Percentiles rank a stretch among this genome's conserved stretches.
These are phyloP conservation scores for Beta corolliflora DNA, from an alignment of 179 eudicot species.

Conservation along the genomic window DNA sequence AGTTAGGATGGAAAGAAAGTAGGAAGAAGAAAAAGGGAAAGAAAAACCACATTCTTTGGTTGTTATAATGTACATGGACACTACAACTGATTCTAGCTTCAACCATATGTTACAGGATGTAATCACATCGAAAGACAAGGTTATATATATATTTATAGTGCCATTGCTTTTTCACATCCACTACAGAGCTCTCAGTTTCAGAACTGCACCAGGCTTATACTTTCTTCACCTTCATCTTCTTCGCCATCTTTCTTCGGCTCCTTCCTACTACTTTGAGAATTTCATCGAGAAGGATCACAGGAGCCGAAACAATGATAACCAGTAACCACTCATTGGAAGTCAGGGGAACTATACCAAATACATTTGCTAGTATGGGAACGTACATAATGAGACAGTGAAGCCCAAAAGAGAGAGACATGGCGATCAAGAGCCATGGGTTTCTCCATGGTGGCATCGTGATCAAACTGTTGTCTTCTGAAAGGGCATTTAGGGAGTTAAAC, in stretches of 20 bases:
- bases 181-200: neutral
- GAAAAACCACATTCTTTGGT: constrained; percentile 5
- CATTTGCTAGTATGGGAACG: constrained; percentile 73
- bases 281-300: constrained; percentile 77
- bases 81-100: constrained; percentile 14
- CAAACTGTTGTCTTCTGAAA: constrained; percentile 81
- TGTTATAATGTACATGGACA: constrained; percentile 30
- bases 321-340: constrained; percentile 70
- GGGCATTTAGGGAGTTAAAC: constrained; percentile 90
- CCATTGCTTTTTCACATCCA: neutral
- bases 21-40: neutral
- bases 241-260: constrained; percentile 32
- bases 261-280: constrained; percentile 59
- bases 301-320: constrained; percentile 62
- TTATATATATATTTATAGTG: constrained; percentile 2
- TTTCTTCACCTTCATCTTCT: constrained; percentile 37
- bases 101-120: constrained; percentile 16
- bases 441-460: constrained; percentile 88
- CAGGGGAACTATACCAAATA: constrained; percentile 76
- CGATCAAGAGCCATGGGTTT: constrained; percentile 81
- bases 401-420: constrained; percentile 70
- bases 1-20: neutral
- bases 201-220: neutral
- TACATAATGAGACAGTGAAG: constrained; percentile 79
- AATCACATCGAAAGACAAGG: constrained; percentile 5